Conservation (phyloP, 2,329 filamentous ascomycete genomes). For the Verticillium klebahnii region DNA sequence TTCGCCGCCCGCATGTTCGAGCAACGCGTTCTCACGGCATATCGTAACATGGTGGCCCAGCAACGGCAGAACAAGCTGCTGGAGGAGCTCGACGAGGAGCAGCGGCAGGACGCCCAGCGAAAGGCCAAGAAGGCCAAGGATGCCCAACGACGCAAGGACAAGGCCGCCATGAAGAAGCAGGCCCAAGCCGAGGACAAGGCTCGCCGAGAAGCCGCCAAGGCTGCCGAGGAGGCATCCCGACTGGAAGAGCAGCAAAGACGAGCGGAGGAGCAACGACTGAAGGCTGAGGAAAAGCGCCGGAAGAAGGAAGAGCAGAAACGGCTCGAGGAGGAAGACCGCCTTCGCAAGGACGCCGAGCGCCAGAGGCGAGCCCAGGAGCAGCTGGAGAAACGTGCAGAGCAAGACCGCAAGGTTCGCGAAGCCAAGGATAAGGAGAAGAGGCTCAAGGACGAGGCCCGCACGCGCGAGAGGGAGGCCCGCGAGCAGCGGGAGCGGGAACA, state of each 20-base stretch:
- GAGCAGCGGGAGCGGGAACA: constrained; percentile 63
- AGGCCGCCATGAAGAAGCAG: constrained; percentile 83
- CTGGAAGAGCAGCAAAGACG: constrained; percentile 74
- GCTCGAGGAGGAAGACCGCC: constrained; percentile 82
- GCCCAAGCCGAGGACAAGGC: constrained; percentile 88
- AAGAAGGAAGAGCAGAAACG: constrained; percentile 89
- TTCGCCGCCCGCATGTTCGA: constrained; percentile 99
- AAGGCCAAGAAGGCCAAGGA: constrained; percentile 93
- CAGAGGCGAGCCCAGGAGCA: constrained; percentile 76
- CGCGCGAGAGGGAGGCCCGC: constrained; percentile 71
- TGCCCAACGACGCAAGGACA: constrained; percentile 93
- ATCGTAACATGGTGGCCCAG: constrained; percentile 91
- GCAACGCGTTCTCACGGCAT: constrained; percentile 92
- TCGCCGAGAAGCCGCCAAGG: constrained; percentile 81
- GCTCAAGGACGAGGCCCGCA: constrained; percentile 75
- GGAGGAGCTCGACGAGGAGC: constrained; percentile 86
- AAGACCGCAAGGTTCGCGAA: constrained; percentile 71
- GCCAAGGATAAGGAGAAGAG: constrained; percentile 68
- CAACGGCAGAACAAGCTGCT: constrained; percentile 89
- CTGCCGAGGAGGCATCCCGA: constrained; percentile 75
- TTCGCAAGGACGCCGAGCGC: constrained; percentile 81
- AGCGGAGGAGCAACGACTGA: constrained; percentile 73
- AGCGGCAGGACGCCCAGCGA: constrained; percentile 67
- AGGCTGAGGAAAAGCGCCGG: constrained; percentile 83
- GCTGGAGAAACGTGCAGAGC: constrained; percentile 77